A percentile compares a stretch with the other conserved stretches of the same genome.
Evolutionary conservation across 169 alveolate species (phyloP).

Genomic region (Eimeria sp.): DNA sequence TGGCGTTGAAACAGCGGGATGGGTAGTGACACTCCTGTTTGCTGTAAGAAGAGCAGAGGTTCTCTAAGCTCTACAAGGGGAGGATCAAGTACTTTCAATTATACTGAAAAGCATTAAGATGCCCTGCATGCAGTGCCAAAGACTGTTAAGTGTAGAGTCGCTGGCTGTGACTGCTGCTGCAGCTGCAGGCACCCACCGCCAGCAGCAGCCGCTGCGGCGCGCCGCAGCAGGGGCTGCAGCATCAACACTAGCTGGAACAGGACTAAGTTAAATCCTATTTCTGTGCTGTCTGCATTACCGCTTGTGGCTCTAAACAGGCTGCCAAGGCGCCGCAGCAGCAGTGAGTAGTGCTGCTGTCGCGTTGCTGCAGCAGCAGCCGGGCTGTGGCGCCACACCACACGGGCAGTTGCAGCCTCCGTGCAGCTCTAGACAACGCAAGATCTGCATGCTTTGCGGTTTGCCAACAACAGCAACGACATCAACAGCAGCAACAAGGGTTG

Average conservation of each 20-base stretch:
- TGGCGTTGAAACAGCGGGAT: not conserved
- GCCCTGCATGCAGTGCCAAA: not conserved
- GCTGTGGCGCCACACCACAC: constrained; percentile 72
- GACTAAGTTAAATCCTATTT: constrained; percentile 62
- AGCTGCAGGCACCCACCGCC: constrained; percentile 80
- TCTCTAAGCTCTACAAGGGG: not conserved
- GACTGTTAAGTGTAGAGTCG: not conserved
- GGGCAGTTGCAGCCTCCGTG: constrained; percentile 34
- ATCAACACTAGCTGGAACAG: constrained; percentile 70
- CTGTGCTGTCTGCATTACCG: constrained; percentile 71
- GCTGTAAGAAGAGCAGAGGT: not conserved
- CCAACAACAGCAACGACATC: constrained; percentile 54
- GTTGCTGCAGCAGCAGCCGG: constrained; percentile 74
- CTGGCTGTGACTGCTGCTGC: constrained; percentile 43
- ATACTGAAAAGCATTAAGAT: not conserved
- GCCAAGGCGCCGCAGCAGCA: constrained; percentile 74
- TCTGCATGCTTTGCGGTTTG: constrained; percentile 57
- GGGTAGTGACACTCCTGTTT: constrained; percentile 23
- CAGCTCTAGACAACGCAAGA: constrained; percentile 61
- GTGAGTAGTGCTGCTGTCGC: constrained; percentile 78
- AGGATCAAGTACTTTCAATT: not conserved
- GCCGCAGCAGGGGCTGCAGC: constrained; percentile 77
- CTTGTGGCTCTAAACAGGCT: constrained; percentile 73
- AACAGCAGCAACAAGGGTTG: constrained; percentile 52
- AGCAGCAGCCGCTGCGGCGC: constrained; percentile 78